A percentile compares a stretch with the other conserved stretches of the same genome.
These are phyloP conservation scores for Somion occarium DNA, from an alignment of 1,284 basidiomycete species.

Conservation along the genomic window DNA sequence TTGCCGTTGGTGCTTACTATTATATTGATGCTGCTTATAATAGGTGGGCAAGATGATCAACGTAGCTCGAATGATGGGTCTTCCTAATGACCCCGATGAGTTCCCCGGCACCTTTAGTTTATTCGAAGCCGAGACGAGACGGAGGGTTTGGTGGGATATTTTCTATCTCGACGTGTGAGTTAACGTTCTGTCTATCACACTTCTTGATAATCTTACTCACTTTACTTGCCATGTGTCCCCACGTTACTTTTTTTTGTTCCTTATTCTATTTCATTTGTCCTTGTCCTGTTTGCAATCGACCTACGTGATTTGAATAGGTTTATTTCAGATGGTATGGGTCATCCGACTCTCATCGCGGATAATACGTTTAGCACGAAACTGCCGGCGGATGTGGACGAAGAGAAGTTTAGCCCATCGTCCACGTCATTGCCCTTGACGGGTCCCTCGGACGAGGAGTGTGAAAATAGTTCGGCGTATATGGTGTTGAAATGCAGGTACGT, in stretches of 20 bases:
- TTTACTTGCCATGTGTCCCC: neutral
- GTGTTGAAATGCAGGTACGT: constrained; percentile 43
- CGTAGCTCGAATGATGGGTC: constrained; percentile 57
- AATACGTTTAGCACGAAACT: constrained; percentile 42
- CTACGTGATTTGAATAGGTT: constrained; percentile 56
- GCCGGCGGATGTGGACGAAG: constrained; percentile 47
- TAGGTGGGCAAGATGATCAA: constrained; percentile 68
- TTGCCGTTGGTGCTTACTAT: constrained; percentile 2
- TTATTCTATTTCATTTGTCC: neutral
- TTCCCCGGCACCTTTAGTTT: constrained; percentile 36
- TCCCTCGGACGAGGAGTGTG: constrained; percentile 21
- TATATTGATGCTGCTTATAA: constrained; percentile 1
- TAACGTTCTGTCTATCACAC: neutral
- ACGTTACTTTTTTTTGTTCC: neutral
- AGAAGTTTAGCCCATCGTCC: constrained; percentile 42
- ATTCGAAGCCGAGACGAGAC: constrained; percentile 54
- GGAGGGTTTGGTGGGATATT: constrained; percentile 71
- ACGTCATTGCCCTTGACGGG: constrained; percentile 35
- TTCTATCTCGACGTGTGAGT: constrained; percentile 69
- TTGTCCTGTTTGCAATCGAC: neutral
- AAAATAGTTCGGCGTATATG: constrained; percentile 37
- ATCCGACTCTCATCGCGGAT: constrained; percentile 51
- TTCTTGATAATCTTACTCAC: neutral
- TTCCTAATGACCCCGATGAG: constrained; percentile 57
- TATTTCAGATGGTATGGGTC: constrained; percentile 59